Percentiles rank a stretch among this genome's conserved stretches.
Evolutionary conservation across 129 eudicot genomes (phyloP).

Genomic region (Kitagawia praeruptora): DNA sequence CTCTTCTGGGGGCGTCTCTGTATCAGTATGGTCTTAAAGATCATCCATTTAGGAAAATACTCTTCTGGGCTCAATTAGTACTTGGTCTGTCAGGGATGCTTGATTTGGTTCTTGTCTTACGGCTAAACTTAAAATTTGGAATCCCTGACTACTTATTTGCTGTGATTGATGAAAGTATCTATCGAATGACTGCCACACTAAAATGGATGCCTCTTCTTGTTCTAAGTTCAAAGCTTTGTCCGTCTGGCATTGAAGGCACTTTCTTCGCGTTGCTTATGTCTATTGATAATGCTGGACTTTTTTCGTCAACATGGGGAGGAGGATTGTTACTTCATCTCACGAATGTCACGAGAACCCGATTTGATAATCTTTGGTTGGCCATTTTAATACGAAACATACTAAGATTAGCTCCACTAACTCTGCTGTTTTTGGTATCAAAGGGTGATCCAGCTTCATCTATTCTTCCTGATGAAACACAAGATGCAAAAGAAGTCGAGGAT

Average conservation of each 20-base stretch:
- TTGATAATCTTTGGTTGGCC: constrained; percentile 76
- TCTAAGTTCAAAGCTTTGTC: constrained; percentile 85
- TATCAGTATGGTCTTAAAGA: constrained; percentile 63
- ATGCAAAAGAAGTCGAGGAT: constrained; percentile 31
- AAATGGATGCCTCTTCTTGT: constrained; percentile 99
- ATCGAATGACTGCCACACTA: constrained; percentile 53
- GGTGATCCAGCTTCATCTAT: constrained; percentile 37
- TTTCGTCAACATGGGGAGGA: constrained; percentile 83
- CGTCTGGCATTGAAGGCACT: constrained; percentile 94
- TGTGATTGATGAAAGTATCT: constrained; percentile 64
- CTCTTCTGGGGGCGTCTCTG: constrained; percentile 63
- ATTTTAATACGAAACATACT: constrained; percentile 60
- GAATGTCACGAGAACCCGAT: constrained; percentile 58
- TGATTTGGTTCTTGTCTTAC: constrained; percentile 60
- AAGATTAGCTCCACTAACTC: constrained; percentile 51
- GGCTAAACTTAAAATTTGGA: constrained; percentile 62
- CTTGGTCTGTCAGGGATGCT: constrained; percentile 71
- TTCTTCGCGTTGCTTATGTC: constrained; percentile 93
- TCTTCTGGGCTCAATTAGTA: constrained; percentile 68
- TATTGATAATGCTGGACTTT: constrained; percentile 70
- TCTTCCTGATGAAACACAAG: constrained; percentile 35
- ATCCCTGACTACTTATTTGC: constrained; percentile 67
- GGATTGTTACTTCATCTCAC: constrained; percentile 64
- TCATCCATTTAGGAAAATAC: constrained; percentile 53
- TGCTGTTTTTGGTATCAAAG: constrained; percentile 69